Base-by-base conservation (phyloP, 169 alveolate genomes). In the Plasmodium adleri region DNA sequence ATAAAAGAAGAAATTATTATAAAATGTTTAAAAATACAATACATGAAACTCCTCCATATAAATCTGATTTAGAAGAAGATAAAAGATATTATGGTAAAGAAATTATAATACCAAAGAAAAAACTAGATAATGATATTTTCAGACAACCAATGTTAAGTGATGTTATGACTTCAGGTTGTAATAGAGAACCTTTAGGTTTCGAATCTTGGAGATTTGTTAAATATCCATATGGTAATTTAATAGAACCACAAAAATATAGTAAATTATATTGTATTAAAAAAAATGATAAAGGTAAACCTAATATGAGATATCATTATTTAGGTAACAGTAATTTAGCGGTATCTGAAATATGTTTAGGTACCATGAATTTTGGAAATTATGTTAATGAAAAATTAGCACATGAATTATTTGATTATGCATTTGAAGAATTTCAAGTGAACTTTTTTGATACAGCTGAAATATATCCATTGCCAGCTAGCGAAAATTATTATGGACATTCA, bases 391-490 rank as follows among this genome's bases (percentile, higher is more conserved):
- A 87, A 63, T 20, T 91, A 15, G 95, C 97, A 4, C 91, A 88
- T 52, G 78, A 86, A 63, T 78, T 95, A 56, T 88, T 96, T 83
- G 95, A 94, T 74, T 95, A 94, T 74, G 97, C 97, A 0, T 76
- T 74, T 72, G 96, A 94, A 80, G 92, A 72, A 13, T 92, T 92
- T 88, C 95, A 94, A 13, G 88, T 95, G 15, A 95, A 94, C 28
- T 94, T 95, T 87, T 63, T 95, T 64, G 96, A 96, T 92, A 96
- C 98, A 6, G 93, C 97, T 0, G 97, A 95, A 89, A 91, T 96
- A 87, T 96, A 95, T 64, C 98, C 98, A 1, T 92, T 95, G 49
- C 98, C 98, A 13, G 92, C 92, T 13, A 39, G 89, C 13, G 80
- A 88, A n/a, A 88, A 70, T 9, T 90, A 88, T 10, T 88, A 60